These are phyloP conservation scores for Pisolithus marmoratus DNA, from an alignment of 768 basidiomycete genomes.

Conservation along the genomic window DNA sequence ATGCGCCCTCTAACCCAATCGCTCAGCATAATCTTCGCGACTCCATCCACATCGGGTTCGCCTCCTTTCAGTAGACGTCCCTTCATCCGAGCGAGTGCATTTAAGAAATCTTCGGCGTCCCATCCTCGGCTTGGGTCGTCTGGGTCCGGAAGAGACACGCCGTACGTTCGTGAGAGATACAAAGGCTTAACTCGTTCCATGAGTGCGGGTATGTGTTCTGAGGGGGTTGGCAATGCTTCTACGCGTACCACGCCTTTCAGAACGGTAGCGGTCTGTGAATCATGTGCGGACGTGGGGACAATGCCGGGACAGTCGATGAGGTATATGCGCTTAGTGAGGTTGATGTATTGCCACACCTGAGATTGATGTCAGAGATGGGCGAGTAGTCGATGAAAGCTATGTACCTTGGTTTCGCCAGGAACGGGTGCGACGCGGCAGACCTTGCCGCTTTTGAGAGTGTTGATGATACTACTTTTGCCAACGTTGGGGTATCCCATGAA, in stretches of 20 bases:
- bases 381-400: background rate
- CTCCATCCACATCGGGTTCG: slow-evolving; percentile 87
- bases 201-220: slow-evolving; percentile 84
- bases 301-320: slow-evolving; percentile 99
- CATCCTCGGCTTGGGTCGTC: slow-evolving; percentile 49
- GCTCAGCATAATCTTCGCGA: slow-evolving; percentile 90
- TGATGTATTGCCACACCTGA: slow-evolving; percentile 98
- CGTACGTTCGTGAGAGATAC: slow-evolving; percentile 85
- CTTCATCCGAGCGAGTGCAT: slow-evolving; percentile 82
- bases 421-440: slow-evolving; percentile 96
- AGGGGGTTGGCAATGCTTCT: slow-evolving; percentile 88
- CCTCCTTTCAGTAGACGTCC: slow-evolving; percentile 91
- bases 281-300: slow-evolving; percentile 89
- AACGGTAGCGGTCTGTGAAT: slow-evolving; percentile 85
- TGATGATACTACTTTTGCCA: slow-evolving; percentile 96
- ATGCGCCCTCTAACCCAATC: slow-evolving; percentile 98
- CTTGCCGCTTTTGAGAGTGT: slow-evolving; percentile 96
- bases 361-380: background rate
- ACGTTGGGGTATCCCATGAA: slow-evolving; percentile 99
- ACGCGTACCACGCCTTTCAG: slow-evolving; percentile 96
- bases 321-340: slow-evolving; percentile 91
- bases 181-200: slow-evolving; percentile 90
- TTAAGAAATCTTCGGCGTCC: slow-evolving; percentile 76
- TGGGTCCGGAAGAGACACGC: slow-evolving; percentile 56
- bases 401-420: slow-evolving; percentile 91